These are phyloP conservation scores for Lactifluus hygrophoroides DNA, from an alignment of 768 basidiomycete genomes.

Conservation along the genomic window DNA sequence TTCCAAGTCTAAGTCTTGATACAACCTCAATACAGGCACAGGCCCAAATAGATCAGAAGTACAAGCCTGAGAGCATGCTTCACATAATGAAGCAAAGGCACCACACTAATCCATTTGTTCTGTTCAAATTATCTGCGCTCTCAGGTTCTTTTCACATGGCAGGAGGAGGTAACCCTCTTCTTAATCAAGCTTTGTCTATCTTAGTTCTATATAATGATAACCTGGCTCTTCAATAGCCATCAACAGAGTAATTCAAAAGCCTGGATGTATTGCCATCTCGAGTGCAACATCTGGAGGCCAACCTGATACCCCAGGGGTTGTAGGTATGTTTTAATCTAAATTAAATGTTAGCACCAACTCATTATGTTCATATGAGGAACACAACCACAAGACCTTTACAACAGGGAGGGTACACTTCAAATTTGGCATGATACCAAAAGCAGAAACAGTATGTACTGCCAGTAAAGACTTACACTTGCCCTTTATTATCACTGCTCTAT, in stretches of 20 bases:
- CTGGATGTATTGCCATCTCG: slow-evolving; percentile 11
- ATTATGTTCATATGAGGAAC: background rate
- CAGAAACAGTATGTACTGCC: slow-evolving; percentile 5
- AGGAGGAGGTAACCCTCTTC: slow-evolving; percentile 5
- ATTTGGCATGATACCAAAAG: slow-evolving; percentile 4
- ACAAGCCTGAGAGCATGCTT: too few species aligned
- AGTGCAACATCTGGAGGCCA: slow-evolving; percentile 16
- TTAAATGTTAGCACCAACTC: background rate
- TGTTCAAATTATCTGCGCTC: background rate
- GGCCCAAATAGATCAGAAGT: background rate
- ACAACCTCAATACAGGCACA: background rate
- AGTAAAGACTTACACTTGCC: background rate
- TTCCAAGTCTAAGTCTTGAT: background rate
- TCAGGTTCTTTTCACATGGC: slow-evolving; percentile 2
- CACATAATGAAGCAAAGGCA: background rate
- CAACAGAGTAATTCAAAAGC: slow-evolving; percentile 6
- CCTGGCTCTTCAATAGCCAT: slow-evolving; percentile 1
- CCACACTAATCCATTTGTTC: background rate
- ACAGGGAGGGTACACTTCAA: slow-evolving; percentile 16
- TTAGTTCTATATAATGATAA: background rate
- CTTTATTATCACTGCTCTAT: background rate
- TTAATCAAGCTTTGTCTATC: background rate
- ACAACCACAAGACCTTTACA: slow-evolving; percentile 1
- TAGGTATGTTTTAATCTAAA: background rate
- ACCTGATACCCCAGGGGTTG: background rate